Conservation (phyloP, 345 rosid genomes). For the Brassica rapa region DNA sequence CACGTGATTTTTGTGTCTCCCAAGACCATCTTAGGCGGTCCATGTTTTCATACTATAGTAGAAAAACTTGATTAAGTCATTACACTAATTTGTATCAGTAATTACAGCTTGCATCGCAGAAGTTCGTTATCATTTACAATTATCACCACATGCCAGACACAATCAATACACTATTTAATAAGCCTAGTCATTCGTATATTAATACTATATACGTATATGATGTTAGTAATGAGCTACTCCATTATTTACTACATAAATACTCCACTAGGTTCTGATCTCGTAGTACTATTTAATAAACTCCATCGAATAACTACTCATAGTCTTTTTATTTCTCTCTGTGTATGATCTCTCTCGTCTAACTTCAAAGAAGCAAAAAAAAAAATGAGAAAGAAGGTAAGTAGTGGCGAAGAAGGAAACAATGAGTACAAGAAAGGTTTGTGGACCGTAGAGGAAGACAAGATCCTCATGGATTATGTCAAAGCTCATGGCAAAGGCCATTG, state of each 20-base stretch:
- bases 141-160: constrained; percentile 36
- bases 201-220: not conserved
- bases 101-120: constrained; percentile 33
- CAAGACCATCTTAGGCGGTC: constrained; percentile 40
- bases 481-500: constrained; percentile 68
- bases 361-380: constrained; percentile 16
- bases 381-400: constrained; percentile 37
- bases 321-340: constrained; percentile 20
- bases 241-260: constrained; percentile 18
- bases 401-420: constrained; percentile 37
- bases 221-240: not conserved
- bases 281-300: constrained; percentile 30
- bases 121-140: constrained; percentile 29
- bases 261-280: constrained; percentile 30
- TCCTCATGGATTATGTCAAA: constrained; percentile 54
- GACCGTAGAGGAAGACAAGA: constrained; percentile 53
- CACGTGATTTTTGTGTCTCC: constrained; percentile 42
- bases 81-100: constrained; percentile 26
- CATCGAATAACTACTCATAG: constrained; percentile 17
- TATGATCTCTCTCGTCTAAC: constrained; percentile 18
- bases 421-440: constrained; percentile 54
- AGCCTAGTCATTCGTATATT: not conserved
- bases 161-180: constrained; percentile 31
- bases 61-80: constrained; percentile 9
- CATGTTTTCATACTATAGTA: constrained; percentile 19